Evolutionary conservation across 2,329 filamentous ascomycete genomes (phyloP), one percentile per base, ranked within the genome.

Genomic region (Colletotrichum nymphaeae): DNA sequence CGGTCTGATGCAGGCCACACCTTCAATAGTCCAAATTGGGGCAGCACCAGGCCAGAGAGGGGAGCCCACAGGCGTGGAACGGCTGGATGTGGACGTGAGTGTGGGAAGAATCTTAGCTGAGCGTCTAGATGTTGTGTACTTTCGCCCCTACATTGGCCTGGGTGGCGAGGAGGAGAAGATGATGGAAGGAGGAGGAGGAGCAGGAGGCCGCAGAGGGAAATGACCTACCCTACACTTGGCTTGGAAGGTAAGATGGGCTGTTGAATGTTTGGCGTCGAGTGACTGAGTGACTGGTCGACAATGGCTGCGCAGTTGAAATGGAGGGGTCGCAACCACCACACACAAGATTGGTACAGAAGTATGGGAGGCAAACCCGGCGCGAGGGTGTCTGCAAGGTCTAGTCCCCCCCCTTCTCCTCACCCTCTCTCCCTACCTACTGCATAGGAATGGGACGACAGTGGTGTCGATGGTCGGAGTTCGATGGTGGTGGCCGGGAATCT

Each of bases 401-500:
- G 42, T 1, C 42, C 19, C 22, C 24, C 30, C 56, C 12, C 16
- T 14, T 16, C 35, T 42, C 37, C 37, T 42, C 37, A 16, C 14
- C 37, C 37, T 42, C 37, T 35, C 37, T 62, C 30, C 63, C 22
- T 28, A 11, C 53, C 42, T 46, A 24, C 24, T 24, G 24, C 24
- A 24, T 24, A 58, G 60, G 30, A 28, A 60, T 35, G 53, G 35
- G 26, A 30, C 28, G 22, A 37, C 57, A 53, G 46, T 32, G 14
- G 53, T 59, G 68, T 26, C n/a, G 53, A 49, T 58, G 58, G 60
- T 49, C 19, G 42, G 42, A 19, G 42, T 49, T 49, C 42, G 42
- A 37, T 55, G 59, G 14, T 64, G 70, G 60, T 65, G 70, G 70
- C 30, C 70, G 59, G 67, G 66, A 73, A 73, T 65, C 70, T 73